Percentiles rank a stretch among this genome's conserved stretches.
Conservation (phyloP, 805 yeast genomes). For the Kurtzmaniella fragi region DNA sequence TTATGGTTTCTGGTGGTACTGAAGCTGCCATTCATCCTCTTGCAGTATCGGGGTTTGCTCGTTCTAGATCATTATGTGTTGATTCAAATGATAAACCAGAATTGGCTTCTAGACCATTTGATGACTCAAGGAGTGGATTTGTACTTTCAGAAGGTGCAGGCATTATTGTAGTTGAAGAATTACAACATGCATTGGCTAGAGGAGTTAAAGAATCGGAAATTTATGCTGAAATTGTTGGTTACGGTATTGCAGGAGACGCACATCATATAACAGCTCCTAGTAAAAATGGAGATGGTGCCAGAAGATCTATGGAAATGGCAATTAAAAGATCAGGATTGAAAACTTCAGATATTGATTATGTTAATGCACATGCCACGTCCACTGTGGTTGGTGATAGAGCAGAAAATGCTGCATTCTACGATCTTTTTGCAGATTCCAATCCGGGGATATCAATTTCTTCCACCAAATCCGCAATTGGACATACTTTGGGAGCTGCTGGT, state of each 20-base stretch:
- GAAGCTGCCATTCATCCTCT: constrained; percentile 85
- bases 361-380: constrained; percentile 97
- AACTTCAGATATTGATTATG: constrained; percentile 56
- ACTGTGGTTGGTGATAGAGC: constrained; percentile 86
- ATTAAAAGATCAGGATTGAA: constrained; percentile 40
- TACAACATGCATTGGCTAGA: constrained; percentile 67
- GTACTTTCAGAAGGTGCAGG: constrained; percentile 95
- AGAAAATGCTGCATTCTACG: constrained; percentile 69
- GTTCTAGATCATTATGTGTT: constrained; percentile 77
- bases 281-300: constrained; percentile 80
- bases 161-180: constrained; percentile 65
- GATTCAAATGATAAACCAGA: constrained; percentile 56
- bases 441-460: constrained; percentile 57
- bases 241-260: constrained; percentile 90
- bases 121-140: constrained; percentile 71
- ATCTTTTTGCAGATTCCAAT: constrained; percentile 37
- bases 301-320: constrained; percentile 76
- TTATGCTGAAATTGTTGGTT: constrained; percentile 79
- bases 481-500: constrained; percentile 93
- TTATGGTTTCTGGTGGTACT: constrained; percentile 91
- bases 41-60: constrained; percentile 83
- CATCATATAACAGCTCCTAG: constrained; percentile 90
- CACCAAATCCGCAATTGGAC: constrained; percentile 91
- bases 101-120: constrained; percentile 84
- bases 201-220: constrained; percentile 49